Evolutionary conservation across 2,329 filamentous ascomycete genomes (phyloP).

Genomic region (Gremmenia infestans): DNA sequence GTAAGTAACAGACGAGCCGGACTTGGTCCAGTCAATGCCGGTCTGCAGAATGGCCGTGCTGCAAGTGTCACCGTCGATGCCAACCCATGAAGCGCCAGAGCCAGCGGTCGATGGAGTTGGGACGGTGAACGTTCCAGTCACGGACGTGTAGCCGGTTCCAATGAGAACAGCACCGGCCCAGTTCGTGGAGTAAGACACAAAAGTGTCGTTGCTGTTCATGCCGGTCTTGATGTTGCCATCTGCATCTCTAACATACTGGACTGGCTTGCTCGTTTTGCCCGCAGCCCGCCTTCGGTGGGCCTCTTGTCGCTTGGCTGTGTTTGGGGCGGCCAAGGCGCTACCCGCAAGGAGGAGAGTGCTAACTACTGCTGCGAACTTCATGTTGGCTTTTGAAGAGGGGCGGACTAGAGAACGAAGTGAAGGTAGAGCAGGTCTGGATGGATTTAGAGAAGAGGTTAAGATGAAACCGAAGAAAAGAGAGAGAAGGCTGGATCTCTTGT

Average conservation of each 20-base stretch:
- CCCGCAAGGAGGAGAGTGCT: slow-evolving; percentile 37
- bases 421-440: neutral
- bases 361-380: slow-evolving; percentile 44
- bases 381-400: slow-evolving; percentile 29
- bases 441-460: neutral
- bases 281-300: slow-evolving; percentile 26
- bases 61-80: slow-evolving; percentile 57
- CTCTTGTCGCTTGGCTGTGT: slow-evolving; percentile 35
- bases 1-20: slow-evolving; percentile 39
- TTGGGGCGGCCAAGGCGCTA: slow-evolving; percentile 40
- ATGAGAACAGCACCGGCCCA: slow-evolving; percentile 55
- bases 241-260: slow-evolving; percentile 31
- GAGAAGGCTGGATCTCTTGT: too few species aligned
- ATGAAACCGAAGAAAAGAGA: too few species aligned
- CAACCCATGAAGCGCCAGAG: slow-evolving; percentile 53
- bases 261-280: slow-evolving; percentile 22
- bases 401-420: neutral
- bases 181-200: slow-evolving; percentile 49
- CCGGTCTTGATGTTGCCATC: slow-evolving; percentile 25
- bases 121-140: slow-evolving; percentile 48
- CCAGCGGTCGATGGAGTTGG: slow-evolving; percentile 43
- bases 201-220: slow-evolving; percentile 35
- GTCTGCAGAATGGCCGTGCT: slow-evolving; percentile 50
- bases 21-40: slow-evolving; percentile 50
- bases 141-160: slow-evolving; percentile 46